Conservation (phyloP, 148 eudicot genomes). For the Vaccinium myrtillus region DNA sequence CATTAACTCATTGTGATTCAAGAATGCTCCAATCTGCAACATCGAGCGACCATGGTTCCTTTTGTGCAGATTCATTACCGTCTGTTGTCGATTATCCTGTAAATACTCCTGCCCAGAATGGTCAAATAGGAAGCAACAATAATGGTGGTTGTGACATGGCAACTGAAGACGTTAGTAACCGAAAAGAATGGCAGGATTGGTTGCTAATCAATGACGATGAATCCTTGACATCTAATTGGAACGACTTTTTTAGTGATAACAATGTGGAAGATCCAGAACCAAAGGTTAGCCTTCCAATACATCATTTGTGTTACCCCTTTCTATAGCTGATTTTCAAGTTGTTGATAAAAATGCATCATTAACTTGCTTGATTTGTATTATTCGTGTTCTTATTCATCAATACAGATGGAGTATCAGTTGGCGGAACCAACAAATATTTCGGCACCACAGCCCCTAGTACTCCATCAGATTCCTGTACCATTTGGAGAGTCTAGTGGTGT, state of each 20-base stretch:
- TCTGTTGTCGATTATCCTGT: conserved; percentile 26
- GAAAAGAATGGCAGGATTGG: conserved; percentile 86
- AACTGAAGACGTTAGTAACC: conserved; percentile 52
- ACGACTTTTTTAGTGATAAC: conserved; percentile 60
- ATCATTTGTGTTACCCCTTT: neutral
- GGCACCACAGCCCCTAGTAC: conserved; percentile 35
- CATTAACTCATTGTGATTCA: conserved; percentile 34
- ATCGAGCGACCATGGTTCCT: conserved; percentile 44
- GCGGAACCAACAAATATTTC: conserved; percentile 32
- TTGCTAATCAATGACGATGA: conserved; percentile 76
- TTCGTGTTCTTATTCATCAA: conserved; percentile 3
- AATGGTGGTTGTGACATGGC: conserved; percentile 39
- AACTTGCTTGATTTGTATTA: conserved; percentile 6
- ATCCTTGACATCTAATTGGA: conserved; percentile 65
- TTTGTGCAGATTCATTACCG: conserved; percentile 58
- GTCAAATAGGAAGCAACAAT: conserved; percentile 39
- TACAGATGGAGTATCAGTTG: conserved; percentile 39
- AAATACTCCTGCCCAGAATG: conserved; percentile 33
- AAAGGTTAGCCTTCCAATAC: conserved; percentile 40
- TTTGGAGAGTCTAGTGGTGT: conserved; percentile 47
- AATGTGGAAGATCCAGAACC: conserved; percentile 44
- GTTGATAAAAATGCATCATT: neutral
- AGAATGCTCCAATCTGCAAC: conserved; percentile 46
- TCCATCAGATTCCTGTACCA: conserved; percentile 46
- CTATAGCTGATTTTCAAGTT: neutral